Evolutionary conservation across 2,329 filamentous ascomycete species (phyloP).

Genomic region (Ophiocordyceps robertsii): DNA sequence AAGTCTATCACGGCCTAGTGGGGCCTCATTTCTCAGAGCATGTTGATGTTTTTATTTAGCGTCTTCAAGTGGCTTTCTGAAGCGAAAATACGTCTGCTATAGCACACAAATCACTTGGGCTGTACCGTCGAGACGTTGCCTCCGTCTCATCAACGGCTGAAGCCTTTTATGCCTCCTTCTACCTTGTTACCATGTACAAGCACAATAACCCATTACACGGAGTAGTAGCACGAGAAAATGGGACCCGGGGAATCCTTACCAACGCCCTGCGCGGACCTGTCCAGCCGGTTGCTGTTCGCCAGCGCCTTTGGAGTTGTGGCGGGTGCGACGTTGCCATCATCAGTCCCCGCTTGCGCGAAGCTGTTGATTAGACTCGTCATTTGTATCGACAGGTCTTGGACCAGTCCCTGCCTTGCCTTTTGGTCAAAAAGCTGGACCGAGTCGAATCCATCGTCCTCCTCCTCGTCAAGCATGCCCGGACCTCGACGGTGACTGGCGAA

Average conservation of each 20-base stretch:
- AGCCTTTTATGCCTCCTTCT: no score
- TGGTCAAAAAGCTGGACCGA: slow-evolving; percentile 6
- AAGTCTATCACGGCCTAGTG: not conserved
- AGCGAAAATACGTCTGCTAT: not conserved
- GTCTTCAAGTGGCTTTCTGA: not conserved
- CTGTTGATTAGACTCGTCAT: not conserved
- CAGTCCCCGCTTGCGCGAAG: not conserved
- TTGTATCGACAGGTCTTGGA: slow-evolving; percentile 1
- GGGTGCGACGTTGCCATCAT: not conserved
- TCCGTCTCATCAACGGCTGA: no score
- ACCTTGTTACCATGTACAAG: no score
- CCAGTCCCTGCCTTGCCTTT: slow-evolving; percentile 1
- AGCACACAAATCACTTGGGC: no score
- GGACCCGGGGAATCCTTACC: not conserved
- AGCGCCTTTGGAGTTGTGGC: not conserved
- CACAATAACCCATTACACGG: no score
- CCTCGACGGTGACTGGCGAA: slow-evolving; percentile 23
- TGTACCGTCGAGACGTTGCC: no score
- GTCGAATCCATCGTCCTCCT: slow-evolving; percentile 25
- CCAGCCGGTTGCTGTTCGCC: not conserved
- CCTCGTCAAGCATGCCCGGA: slow-evolving; percentile 12
- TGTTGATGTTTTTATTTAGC: not conserved
- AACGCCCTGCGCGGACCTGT: not conserved
- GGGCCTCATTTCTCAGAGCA: not conserved
- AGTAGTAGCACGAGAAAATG: not conserved